Conservation (phyloP, 352 stramenopile species). For the Phytophthora ohioensis region DNA sequence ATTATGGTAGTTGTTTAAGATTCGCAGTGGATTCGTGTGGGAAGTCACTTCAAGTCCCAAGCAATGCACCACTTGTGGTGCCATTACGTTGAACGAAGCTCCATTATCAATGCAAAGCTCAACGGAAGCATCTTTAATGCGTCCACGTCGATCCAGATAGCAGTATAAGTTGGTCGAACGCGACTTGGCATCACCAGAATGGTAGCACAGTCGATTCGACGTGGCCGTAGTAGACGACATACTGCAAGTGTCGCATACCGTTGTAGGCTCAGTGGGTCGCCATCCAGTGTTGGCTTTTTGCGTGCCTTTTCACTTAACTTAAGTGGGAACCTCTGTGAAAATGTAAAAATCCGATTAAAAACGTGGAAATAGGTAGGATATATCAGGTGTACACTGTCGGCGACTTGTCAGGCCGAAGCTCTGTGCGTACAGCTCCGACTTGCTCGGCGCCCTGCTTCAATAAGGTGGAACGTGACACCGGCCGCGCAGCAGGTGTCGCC, state of each 20-base stretch:
- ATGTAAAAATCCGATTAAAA: no score
- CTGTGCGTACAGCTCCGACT: no score
- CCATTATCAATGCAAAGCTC: background rate
- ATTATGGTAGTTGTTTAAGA: background rate
- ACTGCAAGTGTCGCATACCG: background rate
- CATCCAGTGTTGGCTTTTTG: background rate
- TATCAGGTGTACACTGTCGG: no score
- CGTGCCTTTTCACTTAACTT: no score
- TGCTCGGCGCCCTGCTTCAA: no score
- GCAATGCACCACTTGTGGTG: background rate
- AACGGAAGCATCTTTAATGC: background rate
- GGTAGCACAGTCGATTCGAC: background rate
- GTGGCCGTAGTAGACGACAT: background rate
- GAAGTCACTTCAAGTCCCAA: background rate
- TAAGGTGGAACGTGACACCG: no score
- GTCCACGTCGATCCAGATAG: background rate
- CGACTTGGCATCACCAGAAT: background rate
- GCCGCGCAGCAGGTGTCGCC: no score
- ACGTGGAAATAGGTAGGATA: no score
- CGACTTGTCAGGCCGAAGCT: no score
- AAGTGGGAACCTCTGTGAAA: no score
- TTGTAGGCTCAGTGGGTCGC: background rate
- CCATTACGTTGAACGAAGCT: background rate
- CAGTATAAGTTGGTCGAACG: slow-evolving; percentile 4
- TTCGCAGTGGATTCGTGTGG: background rate